phyloP scores from a whole-genome alignment of 2,329 filamentous ascomycete species.

The Colletotrichum sp. region DNA sequence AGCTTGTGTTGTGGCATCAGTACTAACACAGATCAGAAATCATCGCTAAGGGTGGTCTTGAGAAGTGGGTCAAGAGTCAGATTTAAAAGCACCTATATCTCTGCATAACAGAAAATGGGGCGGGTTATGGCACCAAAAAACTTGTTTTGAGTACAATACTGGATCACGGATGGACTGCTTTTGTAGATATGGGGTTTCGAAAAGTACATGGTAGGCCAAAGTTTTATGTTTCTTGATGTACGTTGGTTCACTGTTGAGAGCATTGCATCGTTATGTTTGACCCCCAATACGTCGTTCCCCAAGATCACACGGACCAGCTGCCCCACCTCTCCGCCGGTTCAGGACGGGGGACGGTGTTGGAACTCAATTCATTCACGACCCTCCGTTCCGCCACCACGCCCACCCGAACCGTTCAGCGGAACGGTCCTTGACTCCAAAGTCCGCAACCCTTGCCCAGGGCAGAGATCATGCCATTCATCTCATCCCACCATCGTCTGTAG shows the following conservation, averaged over 20 bases:
- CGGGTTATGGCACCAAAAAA: not conserved
- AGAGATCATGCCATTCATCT: not conserved
- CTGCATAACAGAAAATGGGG: not conserved
- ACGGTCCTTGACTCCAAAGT: not conserved
- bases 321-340: not conserved
- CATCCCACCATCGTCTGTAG: not conserved
- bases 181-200: not conserved
- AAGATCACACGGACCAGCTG: no score
- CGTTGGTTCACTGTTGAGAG: no score
- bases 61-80: slow-evolving; percentile 81
- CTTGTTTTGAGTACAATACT: not conserved
- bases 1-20: not conserved
- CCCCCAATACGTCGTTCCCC: no score
- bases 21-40: slow-evolving; percentile 58
- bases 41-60: slow-evolving; percentile 77
- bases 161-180: not conserved
- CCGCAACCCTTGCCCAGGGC: not conserved
- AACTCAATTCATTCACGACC: not conserved
- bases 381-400: not conserved
- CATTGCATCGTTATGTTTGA: no score
- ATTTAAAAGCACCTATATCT: slow-evolving; percentile 42
- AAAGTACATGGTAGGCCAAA: not conserved
- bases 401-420: not conserved
- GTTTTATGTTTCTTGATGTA: not conserved
- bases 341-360: not conserved